phyloP scores from a whole-genome alignment of 2,329 filamentous ascomycete species.

The Atkinsonella texensis region DNA sequence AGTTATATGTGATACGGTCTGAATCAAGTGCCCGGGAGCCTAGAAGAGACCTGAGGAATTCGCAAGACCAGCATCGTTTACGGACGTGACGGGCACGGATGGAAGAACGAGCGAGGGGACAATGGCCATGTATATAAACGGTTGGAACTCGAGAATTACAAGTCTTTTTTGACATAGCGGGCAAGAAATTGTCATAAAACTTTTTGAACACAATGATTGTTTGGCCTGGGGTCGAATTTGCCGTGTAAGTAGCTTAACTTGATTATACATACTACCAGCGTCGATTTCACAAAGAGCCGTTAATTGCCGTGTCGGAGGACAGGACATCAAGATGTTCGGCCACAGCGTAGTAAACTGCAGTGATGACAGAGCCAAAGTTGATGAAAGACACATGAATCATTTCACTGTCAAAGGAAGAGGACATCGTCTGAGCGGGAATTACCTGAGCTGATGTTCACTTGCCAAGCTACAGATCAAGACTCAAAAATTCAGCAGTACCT shows the following conservation, averaged over 20 bases:
- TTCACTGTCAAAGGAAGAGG: constrained; percentile 11
- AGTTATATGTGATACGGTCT: not conserved
- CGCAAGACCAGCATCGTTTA: too few species aligned
- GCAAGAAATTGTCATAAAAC: not conserved
- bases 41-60: too few species aligned
- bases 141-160: not conserved
- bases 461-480: too few species aligned
- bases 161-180: not conserved
- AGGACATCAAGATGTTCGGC: not conserved
- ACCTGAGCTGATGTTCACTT: too few species aligned
- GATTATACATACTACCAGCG: too few species aligned
- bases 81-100: too few species aligned
- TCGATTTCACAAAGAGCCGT: too few species aligned
- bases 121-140: not conserved
- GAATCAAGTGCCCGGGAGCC: not conserved
- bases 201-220: not conserved
- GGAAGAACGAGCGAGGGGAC: too few species aligned
- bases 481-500: too few species aligned
- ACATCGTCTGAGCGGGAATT: constrained; percentile 17
- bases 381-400: constrained; percentile 11
- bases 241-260: too few species aligned
- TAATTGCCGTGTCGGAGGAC: too few species aligned
- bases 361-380: constrained; percentile 17
- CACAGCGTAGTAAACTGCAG: not conserved
- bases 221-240: too few species aligned